A percentile compares a stretch with the other conserved stretches of the same genome.
Evolutionary conservation across 2,329 filamentous ascomycete species (phyloP).

Genomic region (Cladosporium sp.): DNA sequence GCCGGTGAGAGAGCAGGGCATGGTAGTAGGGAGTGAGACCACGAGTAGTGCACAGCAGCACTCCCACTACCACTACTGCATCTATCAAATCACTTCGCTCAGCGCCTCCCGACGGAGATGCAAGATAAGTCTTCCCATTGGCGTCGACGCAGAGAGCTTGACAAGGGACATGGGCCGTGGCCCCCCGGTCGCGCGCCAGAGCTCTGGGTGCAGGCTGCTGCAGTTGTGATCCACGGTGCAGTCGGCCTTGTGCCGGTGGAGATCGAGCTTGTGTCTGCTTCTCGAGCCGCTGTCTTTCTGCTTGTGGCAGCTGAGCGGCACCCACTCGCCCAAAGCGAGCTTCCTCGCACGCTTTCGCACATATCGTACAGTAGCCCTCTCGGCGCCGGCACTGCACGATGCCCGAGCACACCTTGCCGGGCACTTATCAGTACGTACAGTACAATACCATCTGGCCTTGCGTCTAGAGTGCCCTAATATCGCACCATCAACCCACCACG

Average conservation of each 20-base stretch:
- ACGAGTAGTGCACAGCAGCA: background rate
- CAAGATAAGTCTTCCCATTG: conserved; percentile 7
- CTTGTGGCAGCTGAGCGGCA: conserved; percentile 9
- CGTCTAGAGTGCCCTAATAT: background rate
- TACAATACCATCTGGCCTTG: background rate
- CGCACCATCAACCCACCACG: background rate
- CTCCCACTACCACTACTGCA: background rate
- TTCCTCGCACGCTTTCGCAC: background rate
- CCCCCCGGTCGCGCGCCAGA: conserved; percentile 12
- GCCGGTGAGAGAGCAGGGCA: background rate
- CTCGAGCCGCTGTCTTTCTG: conserved; percentile 5
- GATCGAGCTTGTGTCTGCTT: conserved; percentile 11
- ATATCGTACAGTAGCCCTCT: background rate
- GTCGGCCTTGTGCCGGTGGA: conserved; percentile 17
- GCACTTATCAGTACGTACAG: background rate
- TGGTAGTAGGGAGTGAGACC: background rate
- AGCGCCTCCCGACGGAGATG: background rate
- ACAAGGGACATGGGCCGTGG: conserved; percentile 16
- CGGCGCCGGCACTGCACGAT: background rate
- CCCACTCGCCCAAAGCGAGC: background rate
- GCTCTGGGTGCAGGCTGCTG: conserved; percentile 13
- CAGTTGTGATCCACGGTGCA: conserved; percentile 20
- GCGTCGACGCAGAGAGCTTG: conserved; percentile 3
- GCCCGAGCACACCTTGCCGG: background rate
- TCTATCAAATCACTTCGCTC: background rate